Conservation (phyloP, 345 rosid species). For the Alliaria petiolata region DNA sequence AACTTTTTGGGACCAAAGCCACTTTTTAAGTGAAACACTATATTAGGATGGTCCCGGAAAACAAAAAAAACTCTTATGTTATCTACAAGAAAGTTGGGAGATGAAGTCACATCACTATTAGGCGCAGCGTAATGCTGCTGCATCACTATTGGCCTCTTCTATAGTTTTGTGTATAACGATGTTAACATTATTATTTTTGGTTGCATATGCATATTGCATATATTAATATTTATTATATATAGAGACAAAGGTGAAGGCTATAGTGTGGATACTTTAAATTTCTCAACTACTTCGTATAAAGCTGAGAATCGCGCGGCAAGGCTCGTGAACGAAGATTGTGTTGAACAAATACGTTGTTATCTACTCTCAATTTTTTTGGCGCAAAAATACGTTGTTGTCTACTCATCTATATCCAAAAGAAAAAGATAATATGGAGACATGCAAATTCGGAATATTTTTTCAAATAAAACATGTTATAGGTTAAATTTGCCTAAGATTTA, state of each 20-base stretch:
- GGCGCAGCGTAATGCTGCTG: too few species aligned
- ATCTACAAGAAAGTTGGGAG: not conserved
- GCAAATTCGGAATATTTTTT: not conserved
- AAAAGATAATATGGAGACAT: not conserved
- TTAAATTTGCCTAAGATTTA: not conserved
- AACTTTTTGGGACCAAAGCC: not conserved
- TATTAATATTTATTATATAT: not conserved
- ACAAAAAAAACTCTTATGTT: constrained; percentile 1
- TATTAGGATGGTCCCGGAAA: constrained; percentile 7
- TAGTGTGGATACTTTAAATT: constrained; percentile 7
- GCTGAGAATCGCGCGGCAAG: constrained; percentile 16
- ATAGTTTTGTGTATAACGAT: not conserved
- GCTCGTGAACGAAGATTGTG: constrained; percentile 12
- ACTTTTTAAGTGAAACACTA: constrained; percentile 5
- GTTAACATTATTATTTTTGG: too few species aligned
- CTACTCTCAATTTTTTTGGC: too few species aligned
- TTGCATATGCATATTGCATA: not conserved
- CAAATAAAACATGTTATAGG: not conserved
- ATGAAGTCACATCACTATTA: constrained; percentile 12
- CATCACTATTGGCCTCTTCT: not conserved
- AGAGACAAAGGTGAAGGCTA: not conserved
- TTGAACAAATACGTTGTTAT: not conserved
- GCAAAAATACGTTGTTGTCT: too few species aligned
- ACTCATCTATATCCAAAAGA: not conserved
- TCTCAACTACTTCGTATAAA: constrained; percentile 19